Base-by-base conservation (phyloP, 345 rosid genomes). In the Streptanthus diversifolius region DNA sequence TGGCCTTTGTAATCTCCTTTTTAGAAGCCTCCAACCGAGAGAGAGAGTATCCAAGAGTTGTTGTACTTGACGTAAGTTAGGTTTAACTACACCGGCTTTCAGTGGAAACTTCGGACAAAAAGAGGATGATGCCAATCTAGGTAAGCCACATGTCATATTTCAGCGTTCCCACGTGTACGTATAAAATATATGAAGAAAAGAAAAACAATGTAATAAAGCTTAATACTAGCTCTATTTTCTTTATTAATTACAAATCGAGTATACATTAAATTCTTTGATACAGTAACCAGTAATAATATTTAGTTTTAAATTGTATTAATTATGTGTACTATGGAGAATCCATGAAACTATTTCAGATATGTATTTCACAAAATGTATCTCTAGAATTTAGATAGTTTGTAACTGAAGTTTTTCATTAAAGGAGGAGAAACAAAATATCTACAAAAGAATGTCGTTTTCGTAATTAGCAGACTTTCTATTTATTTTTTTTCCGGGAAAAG, bases 381-480 rank as follows among this genome's bases (percentile, higher is more conserved):
- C 12, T 15, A 37, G 37, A 37, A 62, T 41, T 41, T 69, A 53
- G 35, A 55, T 74, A 65, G 59, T 73, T 67, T 59, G 63, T 75
- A 59, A 75, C 63, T 51, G 69, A 75, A 75, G 69, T 14, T 59
- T 60, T 61, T 15, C 19, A 55, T 40, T 40, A 25, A 54, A 68
- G 45, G 40, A 19, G 24, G 55, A 56, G 14, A 19, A 8, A 62
- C 39, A 75, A 68, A 68, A 75, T 73, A 73, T 64, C 73, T 44
- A 39, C 44, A 0, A 67, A 54, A 75, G 70, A 69, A 69, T 76
- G 79, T 69, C 79, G 74, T 61, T 75, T 52, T 75, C 70, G 74
- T 75, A 68, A 75, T 61, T 53, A 76, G 49, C 53, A 53, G 64
- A 76, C 70, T 69, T 60, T 52, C 17, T n/a, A n/a, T 35, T 8